Conservation (phyloP, 2,329 filamentous ascomycete genomes). For the Gaeumannomyces tritici region DNA sequence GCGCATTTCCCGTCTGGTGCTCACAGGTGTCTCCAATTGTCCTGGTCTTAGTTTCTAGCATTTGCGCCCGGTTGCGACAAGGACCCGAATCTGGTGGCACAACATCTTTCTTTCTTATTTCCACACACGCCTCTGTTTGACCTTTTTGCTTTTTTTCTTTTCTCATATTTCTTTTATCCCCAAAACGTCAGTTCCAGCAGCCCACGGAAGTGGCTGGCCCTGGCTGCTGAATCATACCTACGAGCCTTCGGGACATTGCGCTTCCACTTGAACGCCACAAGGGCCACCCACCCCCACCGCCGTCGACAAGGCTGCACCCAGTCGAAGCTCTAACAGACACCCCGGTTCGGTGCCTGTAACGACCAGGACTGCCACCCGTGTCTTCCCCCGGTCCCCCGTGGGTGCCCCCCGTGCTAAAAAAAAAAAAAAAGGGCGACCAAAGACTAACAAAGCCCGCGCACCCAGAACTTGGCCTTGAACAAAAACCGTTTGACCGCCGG, state of each 20-base stretch:
- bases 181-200: background rate
- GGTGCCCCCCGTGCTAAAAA: background rate
- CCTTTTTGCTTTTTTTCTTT: background rate
- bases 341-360: background rate
- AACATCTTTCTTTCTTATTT: background rate
- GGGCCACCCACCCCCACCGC: background rate
- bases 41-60: slow-evolving; percentile 6
- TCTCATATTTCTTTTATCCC: too few relatives aligned
- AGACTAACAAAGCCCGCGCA: background rate
- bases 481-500: background rate
- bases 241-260: background rate
- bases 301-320: background rate
- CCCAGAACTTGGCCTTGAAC: background rate
- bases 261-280: background rate
- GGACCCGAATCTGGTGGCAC: background rate
- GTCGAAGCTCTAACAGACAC: background rate
- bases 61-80: slow-evolving; percentile 11
- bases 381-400: background rate
- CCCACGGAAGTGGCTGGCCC: background rate
- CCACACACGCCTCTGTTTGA: background rate
- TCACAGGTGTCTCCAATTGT: background rate
- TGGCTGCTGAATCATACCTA: background rate
- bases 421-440: background rate
- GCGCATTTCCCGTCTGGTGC: too few relatives aligned
- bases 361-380: slow-evolving; percentile 4